Evolutionary conservation across 2,329 filamentous ascomycete species (phyloP), one percentile per base, ranked within the genome.

Genomic region (Aspergillus sojae): DNA sequence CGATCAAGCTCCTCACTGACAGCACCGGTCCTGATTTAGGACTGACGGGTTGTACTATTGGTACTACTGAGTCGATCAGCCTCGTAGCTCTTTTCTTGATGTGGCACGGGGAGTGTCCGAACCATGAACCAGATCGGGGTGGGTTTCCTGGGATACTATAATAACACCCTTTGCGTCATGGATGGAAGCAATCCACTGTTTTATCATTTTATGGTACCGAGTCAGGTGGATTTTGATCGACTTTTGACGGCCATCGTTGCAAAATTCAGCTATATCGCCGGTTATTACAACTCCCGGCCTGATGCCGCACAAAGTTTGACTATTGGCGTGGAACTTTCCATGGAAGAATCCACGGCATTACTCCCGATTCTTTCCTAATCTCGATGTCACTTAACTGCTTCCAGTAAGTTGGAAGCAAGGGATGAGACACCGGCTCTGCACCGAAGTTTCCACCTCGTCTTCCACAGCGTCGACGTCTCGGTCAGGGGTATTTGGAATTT

Each of bases 251-350:
- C 32, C 6, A 26, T 39, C 3, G 5, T 19, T 46, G 26, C 46
- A 50, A 30, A 50, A 50, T 54, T 5, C 52, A 54, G 30, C 30
- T 21, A 54, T 21, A 54, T 11, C 5, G 19, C 52, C 52, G 52
- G 52, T 11, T 5, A 54, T 36, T 34, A 34, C 21, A 23, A 16
- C 16, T 50, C 4, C 19, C 30, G 30, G 6, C 16, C 52, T 34
- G 21, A 34, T 53, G 14, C 34, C 34, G 14, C 30, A 26, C 34
- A 55, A 39, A 39, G 52, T 60, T 54, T 53, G 46, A 23, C 19
- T 32, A 32, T 53, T 34, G 34, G 45, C n/a, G 57, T 59, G 19
- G 46, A 53, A 59, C 26, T 39, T 59, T 59, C 57, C 46, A 53
- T 34, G n/a, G 57, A 43, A 53, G 19, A 16, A 28, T 50, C 54